Base-by-base conservation (phyloP, 2,329 filamentous ascomycete genomes). In the Blumeriella jaapii region DNA sequence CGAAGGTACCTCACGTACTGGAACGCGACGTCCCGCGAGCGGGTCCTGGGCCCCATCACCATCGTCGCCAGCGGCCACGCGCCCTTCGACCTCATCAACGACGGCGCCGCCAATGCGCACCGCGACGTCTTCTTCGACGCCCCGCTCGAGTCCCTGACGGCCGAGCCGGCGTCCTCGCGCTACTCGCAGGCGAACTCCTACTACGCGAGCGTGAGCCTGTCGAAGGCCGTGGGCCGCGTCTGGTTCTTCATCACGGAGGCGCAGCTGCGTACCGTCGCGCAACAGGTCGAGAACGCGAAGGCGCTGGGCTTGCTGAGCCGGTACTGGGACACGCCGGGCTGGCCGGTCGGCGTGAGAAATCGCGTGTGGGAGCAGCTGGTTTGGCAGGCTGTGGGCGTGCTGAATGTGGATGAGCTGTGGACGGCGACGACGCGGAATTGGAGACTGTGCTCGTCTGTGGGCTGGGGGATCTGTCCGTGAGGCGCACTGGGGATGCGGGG, bases 61-160 rank as follows among this genome's bases (percentile, higher is more conserved):
- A 56, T 70, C 8, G 63, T 71, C n/a, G 64, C 59, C 5, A 68
- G 64, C 2, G 68, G 67, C 14, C 60, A 61, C 33, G 58, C 61
- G 0, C 67, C 61, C 2, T 65, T 67, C 44, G 52, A 61, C 22
- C 6, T 9, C 4, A 47, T 69, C 8, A 50, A 58, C 9, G 40
- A 48, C 26, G 38, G 37, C n/a, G 49, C 54, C 19, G 60, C 60
- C 34, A 44, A 49, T 5, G 58, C 55, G 1, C 54, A 63, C 36
- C 53, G 64, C 22, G 62, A 66, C 48, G 57, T 68, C 37, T 65
- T 64, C 47, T 65, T 61, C 50, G 66, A 69, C 33, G 65, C 64
- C 1, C 63, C 62, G 0, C 53, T 69, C 2, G 35, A 40, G 12
- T 25, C 38, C 5, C 40, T 51, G 1, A 35, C 44, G 3, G 29